Evolutionary conservation across 202 grass and related monocot genomes (phyloP).

Genomic region (Panicum virgatum): DNA sequence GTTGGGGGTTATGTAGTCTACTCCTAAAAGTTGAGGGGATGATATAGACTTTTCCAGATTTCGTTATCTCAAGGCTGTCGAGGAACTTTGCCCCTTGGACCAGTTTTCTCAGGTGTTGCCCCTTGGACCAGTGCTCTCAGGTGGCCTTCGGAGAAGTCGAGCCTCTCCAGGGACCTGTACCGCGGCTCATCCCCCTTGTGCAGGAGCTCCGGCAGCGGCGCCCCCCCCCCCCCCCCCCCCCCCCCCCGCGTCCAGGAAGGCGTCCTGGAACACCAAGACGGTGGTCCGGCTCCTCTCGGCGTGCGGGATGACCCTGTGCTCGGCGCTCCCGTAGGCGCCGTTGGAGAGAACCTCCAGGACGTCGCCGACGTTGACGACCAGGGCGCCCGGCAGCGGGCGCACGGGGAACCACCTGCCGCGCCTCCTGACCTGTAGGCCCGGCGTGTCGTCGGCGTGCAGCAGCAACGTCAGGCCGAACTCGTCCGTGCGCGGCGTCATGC

Average conservation of each 20-base stretch:
- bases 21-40: too few relatives aligned
- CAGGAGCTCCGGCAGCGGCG: background rate
- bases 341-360: slow-evolving; percentile 34
- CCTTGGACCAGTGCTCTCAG: too few relatives aligned
- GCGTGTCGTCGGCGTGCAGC: slow-evolving; percentile 45
- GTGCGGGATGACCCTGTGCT: slow-evolving; percentile 5
- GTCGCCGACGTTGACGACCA: slow-evolving; percentile 38
- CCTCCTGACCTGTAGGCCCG: slow-evolving; percentile 51
- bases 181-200: background rate
- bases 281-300: background rate
- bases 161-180: too few relatives aligned
- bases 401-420: slow-evolving; percentile 37
- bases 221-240: too few relatives aligned
- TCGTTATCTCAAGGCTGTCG: too few relatives aligned
- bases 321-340: background rate
- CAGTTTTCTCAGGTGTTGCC: too few relatives aligned
- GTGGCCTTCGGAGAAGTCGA: too few relatives aligned
- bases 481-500: slow-evolving; percentile 48
- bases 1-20: too few relatives aligned
- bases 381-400: background rate
- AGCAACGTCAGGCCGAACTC: slow-evolving; percentile 37
- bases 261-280: background rate
- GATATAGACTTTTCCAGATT: too few relatives aligned
- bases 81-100: too few relatives aligned
- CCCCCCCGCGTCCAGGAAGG: background rate